Conservation (phyloP, 306 rosid species). For the Gastrolobium villosum region DNA sequence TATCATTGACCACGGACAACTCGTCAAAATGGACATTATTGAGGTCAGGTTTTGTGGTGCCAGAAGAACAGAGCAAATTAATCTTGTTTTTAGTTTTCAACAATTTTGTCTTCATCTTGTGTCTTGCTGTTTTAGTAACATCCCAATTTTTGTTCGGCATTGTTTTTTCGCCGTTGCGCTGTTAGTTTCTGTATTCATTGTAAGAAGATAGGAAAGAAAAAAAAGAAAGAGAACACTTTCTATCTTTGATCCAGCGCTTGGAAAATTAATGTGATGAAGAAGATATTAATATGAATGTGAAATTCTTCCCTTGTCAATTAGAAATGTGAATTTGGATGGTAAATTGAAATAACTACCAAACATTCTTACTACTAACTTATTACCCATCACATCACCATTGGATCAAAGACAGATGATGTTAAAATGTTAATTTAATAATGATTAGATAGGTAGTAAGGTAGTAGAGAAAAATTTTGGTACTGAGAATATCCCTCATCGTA, state of each 20-base stretch:
- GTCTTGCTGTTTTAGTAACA: not conserved
- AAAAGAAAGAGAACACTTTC: not conserved
- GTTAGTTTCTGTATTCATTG: not conserved
- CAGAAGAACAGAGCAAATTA: too few relatives aligned
- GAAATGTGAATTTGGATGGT: not conserved
- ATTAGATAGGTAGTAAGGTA: too few relatives aligned
- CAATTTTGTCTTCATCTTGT: slow-evolving; percentile 9
- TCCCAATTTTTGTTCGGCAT: not conserved
- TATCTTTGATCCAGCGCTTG: not conserved
- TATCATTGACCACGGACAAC: not conserved
- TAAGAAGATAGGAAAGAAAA: not conserved
- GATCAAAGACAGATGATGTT: too few relatives aligned
- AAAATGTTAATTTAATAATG: too few relatives aligned
- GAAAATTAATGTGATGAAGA: too few relatives aligned
- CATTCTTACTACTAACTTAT: too few relatives aligned
- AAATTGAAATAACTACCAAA: not conserved
- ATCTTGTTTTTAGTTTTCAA: not conserved
- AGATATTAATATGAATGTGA: not conserved
- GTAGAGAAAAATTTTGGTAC: too few relatives aligned
- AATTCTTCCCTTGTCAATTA: not conserved
- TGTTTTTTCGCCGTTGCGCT: not conserved
- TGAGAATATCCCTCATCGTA: too few relatives aligned
- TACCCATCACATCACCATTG: too few relatives aligned
- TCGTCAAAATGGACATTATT: not conserved
- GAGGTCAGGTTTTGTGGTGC: too few relatives aligned